Evolutionary conservation across 1,284 basidiomycete genomes (phyloP).

Genomic region (Marasmius oreades): DNA sequence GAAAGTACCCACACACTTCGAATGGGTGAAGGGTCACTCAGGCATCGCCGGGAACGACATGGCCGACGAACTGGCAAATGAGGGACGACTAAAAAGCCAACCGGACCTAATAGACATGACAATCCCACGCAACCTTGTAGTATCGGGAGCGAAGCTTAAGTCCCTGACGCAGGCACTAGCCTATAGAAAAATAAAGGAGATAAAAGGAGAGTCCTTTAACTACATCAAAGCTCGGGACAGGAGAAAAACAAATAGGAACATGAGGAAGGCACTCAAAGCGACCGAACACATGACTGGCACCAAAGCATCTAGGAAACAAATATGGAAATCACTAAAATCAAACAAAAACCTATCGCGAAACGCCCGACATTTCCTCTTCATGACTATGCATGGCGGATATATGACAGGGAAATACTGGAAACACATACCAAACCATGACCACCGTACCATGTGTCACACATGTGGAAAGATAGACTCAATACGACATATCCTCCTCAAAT

Average conservation of each 20-base stretch:
- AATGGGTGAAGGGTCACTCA: too few relatives aligned
- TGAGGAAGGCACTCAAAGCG: background rate
- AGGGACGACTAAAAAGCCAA: too few relatives aligned
- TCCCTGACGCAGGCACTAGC: too few relatives aligned
- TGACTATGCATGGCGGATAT: conserved; percentile 6
- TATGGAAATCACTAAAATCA: conserved; percentile 6
- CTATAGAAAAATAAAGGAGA: background rate
- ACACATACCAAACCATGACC: background rate
- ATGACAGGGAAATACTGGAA: conserved; percentile 5
- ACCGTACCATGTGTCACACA: conserved; percentile 5
- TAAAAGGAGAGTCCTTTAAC: background rate
- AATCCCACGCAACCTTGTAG: too few relatives aligned
- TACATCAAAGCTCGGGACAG: conserved; percentile 1
- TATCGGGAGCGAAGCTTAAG: too few relatives aligned
- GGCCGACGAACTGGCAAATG: too few relatives aligned
- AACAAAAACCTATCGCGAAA: conserved; percentile 2
- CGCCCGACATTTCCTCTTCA: conserved; percentile 5
- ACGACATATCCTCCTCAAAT: conserved; percentile 14
- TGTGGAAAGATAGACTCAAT: conserved; percentile 19
- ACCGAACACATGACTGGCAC: background rate
- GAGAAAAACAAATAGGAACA: background rate
- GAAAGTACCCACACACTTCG: too few relatives aligned
- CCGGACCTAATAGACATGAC: too few relatives aligned
- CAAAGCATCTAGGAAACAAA: background rate
- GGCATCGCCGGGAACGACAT: too few relatives aligned